Evolutionary conservation across 805 yeast species (phyloP).

Genomic region (Yarrowia osloensis): DNA sequence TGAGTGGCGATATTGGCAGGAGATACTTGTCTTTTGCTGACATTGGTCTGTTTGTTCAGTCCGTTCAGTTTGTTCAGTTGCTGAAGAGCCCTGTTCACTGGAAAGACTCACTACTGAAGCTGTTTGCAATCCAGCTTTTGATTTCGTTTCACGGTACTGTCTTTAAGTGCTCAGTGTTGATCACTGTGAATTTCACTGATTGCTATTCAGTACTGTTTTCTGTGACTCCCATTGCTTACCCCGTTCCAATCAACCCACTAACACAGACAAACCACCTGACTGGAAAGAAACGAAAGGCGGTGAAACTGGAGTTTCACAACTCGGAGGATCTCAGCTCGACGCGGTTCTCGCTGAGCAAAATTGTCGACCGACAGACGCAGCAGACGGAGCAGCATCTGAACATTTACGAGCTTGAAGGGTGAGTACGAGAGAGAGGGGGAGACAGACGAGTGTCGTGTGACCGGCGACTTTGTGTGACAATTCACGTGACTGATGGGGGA

Average conservation of each 20-base stretch:
- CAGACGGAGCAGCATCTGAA: conserved; percentile 28
- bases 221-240: neutral
- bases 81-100: no score
- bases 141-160: no score
- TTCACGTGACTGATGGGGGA: no score
- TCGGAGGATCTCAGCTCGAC: conserved; percentile 56
- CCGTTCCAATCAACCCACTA: neutral
- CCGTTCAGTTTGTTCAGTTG: no score
- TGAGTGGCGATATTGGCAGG: no score
- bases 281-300: conserved; percentile 65
- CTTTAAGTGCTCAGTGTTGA: no score
- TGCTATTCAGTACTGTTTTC: neutral
- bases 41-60: no score
- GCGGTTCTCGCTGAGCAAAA: conserved; percentile 6
- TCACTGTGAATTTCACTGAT: neutral
- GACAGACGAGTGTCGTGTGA: no score
- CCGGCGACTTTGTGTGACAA: no score
- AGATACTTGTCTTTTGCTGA: no score
- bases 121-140: no score
- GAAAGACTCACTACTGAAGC: no score
- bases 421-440: neutral
- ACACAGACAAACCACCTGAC: conserved; percentile 79
- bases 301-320: conserved; percentile 74
- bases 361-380: conserved; percentile 2
- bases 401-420: conserved; percentile 24